Percentiles rank a stretch among this genome's conserved stretches.
phyloP scores from a whole-genome alignment of 805 yeast genomes.

The Kodamaea laetipori region DNA sequence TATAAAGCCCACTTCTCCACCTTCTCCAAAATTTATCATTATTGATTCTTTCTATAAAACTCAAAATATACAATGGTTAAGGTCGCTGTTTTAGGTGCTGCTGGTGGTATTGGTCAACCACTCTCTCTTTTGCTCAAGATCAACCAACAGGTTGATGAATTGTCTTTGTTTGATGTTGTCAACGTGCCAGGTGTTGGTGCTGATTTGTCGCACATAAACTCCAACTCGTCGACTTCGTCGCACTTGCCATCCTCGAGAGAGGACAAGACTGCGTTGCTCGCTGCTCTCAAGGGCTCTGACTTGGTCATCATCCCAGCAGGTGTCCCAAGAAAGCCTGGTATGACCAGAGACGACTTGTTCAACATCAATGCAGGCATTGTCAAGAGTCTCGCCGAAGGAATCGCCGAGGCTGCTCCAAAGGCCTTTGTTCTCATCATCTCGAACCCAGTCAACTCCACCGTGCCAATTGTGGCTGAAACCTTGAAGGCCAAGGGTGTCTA shows the following conservation, averaged over 20 bases:
- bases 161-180: slow-evolving; percentile 84
- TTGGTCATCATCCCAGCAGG: slow-evolving; percentile 77
- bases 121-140: slow-evolving; percentile 78
- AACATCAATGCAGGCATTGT: slow-evolving; percentile 82
- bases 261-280: slow-evolving; percentile 47
- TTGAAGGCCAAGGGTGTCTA: slow-evolving; percentile 66
- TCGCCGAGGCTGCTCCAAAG: slow-evolving; percentile 70
- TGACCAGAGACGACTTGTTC: slow-evolving; percentile 90
- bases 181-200: slow-evolving; percentile 86
- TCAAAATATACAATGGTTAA: slow-evolving; percentile 45
- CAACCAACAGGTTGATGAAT: slow-evolving; percentile 59
- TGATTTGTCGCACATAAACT: slow-evolving; percentile 80
- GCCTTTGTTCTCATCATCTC: slow-evolving; percentile 83
- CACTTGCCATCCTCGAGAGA: slow-evolving; percentile 59
- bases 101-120: slow-evolving; percentile 95
- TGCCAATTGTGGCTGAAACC: slow-evolving; percentile 83
- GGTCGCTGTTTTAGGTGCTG: slow-evolving; percentile 88
- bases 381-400: slow-evolving; percentile 68
- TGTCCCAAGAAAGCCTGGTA: slow-evolving; percentile 91
- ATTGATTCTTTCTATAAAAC: slow-evolving; percentile 3
- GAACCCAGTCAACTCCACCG: slow-evolving; percentile 92
- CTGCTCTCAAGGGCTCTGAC: slow-evolving; percentile 48
- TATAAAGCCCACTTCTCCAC: slow-evolving; percentile 11
- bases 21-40: slow-evolving; percentile 2
- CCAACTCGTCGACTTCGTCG: slow-evolving; percentile 61